Evolutionary conservation across 805 yeast genomes (phyloP).

Genomic region (Ogataea nitratoaversa): DNA sequence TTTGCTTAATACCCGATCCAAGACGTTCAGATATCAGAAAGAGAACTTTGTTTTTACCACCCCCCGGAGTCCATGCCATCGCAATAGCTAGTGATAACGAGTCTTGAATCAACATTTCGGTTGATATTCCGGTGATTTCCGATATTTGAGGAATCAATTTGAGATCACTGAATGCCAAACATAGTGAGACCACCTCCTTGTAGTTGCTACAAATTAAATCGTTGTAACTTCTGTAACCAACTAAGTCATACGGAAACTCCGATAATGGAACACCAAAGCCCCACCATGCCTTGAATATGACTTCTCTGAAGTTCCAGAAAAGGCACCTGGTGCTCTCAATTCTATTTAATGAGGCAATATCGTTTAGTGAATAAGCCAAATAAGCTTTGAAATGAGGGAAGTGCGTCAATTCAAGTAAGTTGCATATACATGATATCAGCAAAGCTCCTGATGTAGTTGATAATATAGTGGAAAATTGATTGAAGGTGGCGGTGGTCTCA

Average conservation of each 20-base stretch:
- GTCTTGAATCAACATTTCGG: conserved; percentile 16
- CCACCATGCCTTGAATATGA: conserved; percentile 43
- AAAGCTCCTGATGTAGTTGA: conserved; percentile 31
- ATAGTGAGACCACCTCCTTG: conserved; percentile 37
- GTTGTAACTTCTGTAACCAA: conserved; percentile 31
- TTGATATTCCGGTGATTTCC: conserved; percentile 3
- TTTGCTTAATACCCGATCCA: conserved; percentile 6
- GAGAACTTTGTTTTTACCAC: conserved; percentile 25
- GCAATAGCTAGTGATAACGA: conserved; percentile 35
- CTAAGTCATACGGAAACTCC: conserved; percentile 37
- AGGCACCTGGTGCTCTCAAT: conserved; percentile 17
- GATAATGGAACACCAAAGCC: conserved; percentile 27
- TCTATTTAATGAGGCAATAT: conserved; percentile 20
- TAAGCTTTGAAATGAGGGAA: conserved; percentile 31
- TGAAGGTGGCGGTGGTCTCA: conserved; percentile 38
- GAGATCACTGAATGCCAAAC: conserved; percentile 26
- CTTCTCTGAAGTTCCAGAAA: conserved; percentile 30
- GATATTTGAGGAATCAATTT: conserved; percentile 15
- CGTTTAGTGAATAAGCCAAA: conserved; percentile 24
- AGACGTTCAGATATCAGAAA: conserved; percentile 9
- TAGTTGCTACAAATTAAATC: conserved; percentile 34
- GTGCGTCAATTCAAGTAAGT: conserved; percentile 38
- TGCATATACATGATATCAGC: conserved; percentile 34
- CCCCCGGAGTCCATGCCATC: conserved; percentile 26
- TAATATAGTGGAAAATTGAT: conserved; percentile 31